Percentiles rank a stretch among this genome's conserved stretches.
phyloP scores from a whole-genome alignment of 192 early-diverging fungal species.

The Coemansia sp. region DNA sequence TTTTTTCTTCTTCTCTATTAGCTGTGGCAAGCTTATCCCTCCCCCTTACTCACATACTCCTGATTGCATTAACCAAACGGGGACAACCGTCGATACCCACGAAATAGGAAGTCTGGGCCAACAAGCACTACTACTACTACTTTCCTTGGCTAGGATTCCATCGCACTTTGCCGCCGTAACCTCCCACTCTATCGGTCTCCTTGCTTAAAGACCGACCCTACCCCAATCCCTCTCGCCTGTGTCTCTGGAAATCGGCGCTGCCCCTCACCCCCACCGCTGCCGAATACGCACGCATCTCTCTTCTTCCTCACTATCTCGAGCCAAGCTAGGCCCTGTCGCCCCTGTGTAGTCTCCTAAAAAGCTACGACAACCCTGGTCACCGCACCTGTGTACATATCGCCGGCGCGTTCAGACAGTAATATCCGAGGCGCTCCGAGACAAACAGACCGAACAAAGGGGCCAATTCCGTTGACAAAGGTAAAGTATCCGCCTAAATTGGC shows the following conservation, averaged over 20 bases:
- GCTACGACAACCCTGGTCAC: background rate
- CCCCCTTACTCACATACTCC: background rate
- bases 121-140: constrained; percentile 2
- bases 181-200: constrained; percentile 3
- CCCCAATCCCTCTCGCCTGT: background rate
- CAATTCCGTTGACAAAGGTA: constrained; percentile 12
- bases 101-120: constrained; percentile 8
- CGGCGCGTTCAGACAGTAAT: constrained; percentile 11
- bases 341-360: constrained; percentile 1
- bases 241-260: constrained; percentile 5
- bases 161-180: constrained; percentile 4
- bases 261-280: background rate
- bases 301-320: background rate
- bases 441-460: constrained; percentile 13
- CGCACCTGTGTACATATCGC: constrained; percentile 12
- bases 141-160: background rate
- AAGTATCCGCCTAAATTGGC: constrained; percentile 10
- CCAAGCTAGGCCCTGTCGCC: background rate
- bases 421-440: constrained; percentile 11
- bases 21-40: background rate
- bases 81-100: constrained; percentile 2
- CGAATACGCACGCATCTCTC: background rate
- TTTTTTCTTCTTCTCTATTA: constrained; percentile 8
- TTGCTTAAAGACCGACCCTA: constrained; percentile 8
- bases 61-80: constrained; percentile 38